Evolutionary conservation across 108 stramenopile species (phyloP), one percentile per base, ranked within the genome.

Genomic region (Pinguiococcus pyrenoidosus): DNA sequence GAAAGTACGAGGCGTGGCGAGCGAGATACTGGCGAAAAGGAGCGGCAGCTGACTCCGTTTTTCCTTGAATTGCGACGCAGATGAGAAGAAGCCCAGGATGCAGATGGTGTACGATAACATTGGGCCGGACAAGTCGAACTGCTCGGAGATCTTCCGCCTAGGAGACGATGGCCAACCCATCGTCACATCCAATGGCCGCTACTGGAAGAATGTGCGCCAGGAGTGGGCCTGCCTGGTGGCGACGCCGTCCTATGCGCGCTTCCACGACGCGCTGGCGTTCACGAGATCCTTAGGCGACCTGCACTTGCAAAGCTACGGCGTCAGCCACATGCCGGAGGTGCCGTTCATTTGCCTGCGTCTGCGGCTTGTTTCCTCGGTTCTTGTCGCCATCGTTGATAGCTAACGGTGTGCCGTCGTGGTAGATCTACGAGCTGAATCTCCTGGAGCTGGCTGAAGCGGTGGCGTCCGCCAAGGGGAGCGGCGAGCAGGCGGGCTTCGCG

Each of bases 231-330:
- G 68, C 2, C 58, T 74, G 21, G 66, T 74, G 22, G 54, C 70
- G 8, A 72, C 71, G 20, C 71, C 71, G 26, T 29, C 66, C 8
- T 24, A 20, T 18, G 73, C 71, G 8, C 46, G 48, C 17, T 74
- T 72, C 22, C 73, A 74, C 33, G 73, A 74, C 29, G 73, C 73
- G 7, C 51, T 74, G 0, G 73, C 73, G 17, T 74, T 74, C 42
- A 74, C 73, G 5, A 63, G 73, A 1, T 69, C 68, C 10, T 34
- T 74, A 16, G 73, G 69, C 13, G 73, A 74, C 37, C 54, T 71
- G 10, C 73, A 74, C 43, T 37, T 74, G 14, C 69, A 74, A 65
- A 40, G 69, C 45, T 54, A 70, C 51, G 44, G 64, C 32, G 58
- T 65, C 7, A 66, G 63, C 14, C 59, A 66, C 64, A 38, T 70